Evolutionary conservation across 129 eudicot species (phyloP).

Genomic region (Artemisia annua): DNA sequence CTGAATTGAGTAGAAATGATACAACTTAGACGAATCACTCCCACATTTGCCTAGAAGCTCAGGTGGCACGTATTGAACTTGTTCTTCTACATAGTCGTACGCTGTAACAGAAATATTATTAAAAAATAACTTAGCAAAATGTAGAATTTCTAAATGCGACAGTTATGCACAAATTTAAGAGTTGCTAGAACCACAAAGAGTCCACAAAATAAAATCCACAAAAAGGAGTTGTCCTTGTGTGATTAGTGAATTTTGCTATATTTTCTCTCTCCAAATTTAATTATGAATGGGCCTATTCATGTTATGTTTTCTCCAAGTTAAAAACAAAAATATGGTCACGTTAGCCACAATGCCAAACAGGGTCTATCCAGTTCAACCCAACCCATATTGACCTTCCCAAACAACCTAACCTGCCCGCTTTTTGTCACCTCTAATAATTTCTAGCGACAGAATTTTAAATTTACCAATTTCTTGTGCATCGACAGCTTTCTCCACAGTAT

Average conservation of each 20-base stretch:
- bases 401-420: too few relatives aligned
- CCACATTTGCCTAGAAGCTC: conserved; percentile 51
- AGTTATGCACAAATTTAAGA: neutral
- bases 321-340: too few relatives aligned
- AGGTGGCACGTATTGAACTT: conserved; percentile 43
- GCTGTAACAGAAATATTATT: conserved; percentile 32
- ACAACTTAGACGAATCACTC: conserved; percentile 23
- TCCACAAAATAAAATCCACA: too few relatives aligned
- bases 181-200: too few relatives aligned
- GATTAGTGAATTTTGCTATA: too few relatives aligned
- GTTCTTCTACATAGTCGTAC: conserved; percentile 40
- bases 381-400: too few relatives aligned
- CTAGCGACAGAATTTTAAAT: neutral
- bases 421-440: neutral
- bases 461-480: conserved; percentile 51
- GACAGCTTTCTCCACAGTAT: conserved; percentile 56
- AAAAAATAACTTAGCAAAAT: neutral
- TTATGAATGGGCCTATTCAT: neutral
- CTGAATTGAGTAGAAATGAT: conserved; percentile 57
- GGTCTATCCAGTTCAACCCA: too few relatives aligned
- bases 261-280: too few relatives aligned
- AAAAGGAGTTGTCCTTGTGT: too few relatives aligned
- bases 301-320: neutral
- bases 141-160: neutral
- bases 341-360: too few relatives aligned